phyloP scores from a whole-genome alignment of 2,329 filamentous ascomycete genomes.

The Arthroderma sp. region DNA sequence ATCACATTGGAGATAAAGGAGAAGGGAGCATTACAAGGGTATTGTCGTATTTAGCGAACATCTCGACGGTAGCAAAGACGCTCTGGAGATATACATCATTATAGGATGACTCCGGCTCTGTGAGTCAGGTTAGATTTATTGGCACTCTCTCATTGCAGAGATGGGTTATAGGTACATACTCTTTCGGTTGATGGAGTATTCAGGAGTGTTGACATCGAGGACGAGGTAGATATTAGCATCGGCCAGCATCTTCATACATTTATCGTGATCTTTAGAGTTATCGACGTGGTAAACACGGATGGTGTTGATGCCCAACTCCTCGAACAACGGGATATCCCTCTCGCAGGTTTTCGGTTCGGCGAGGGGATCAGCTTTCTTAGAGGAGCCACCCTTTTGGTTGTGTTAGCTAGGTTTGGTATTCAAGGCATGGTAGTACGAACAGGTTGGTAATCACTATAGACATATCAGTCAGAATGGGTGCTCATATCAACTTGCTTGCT shows the following conservation, averaged over 20 bases:
- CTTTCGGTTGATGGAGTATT: conserved; percentile 72
- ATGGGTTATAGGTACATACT: conserved; percentile 2
- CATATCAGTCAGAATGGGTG: conserved; percentile 30
- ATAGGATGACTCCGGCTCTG: conserved; percentile 61
- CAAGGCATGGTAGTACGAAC: conserved; percentile 19
- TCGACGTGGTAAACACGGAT: conserved; percentile 88
- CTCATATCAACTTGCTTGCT: too few species aligned
- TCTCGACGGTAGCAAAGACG: conserved; percentile 78
- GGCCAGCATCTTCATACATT: conserved; percentile 69
- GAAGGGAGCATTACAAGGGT: conserved; percentile 39
- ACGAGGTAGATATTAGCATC: conserved; percentile 87
- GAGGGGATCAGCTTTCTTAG: conserved; percentile 57
- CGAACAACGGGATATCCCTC: conserved; percentile 70
- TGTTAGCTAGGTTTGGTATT: background rate
- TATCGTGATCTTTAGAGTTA: conserved; percentile 67
- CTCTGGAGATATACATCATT: conserved; percentile 74
- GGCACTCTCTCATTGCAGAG: background rate
- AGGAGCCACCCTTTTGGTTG: conserved; percentile 39
- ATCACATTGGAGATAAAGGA: background rate
- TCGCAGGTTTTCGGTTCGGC: conserved; percentile 57
- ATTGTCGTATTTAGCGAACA: conserved; percentile 71
- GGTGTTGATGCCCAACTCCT: conserved; percentile 77
- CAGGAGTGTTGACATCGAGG: conserved; percentile 80
- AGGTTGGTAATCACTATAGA: conserved; percentile 46
- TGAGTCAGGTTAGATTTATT: background rate